Conservation (phyloP, 768 basidiomycete species). For the Pleurotus pulmonarius region DNA sequence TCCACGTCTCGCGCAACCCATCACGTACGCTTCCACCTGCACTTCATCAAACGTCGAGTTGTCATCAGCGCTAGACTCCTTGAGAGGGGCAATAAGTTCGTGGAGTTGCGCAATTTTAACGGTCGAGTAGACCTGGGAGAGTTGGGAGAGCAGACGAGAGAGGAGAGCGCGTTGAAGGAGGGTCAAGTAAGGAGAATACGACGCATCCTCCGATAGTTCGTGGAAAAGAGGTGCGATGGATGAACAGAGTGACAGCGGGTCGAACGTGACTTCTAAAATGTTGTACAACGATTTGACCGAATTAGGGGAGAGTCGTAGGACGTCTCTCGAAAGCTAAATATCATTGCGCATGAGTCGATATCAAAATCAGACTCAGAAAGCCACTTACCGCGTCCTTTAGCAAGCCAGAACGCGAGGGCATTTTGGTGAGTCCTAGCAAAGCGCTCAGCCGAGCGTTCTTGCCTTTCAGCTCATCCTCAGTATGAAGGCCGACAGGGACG, state of each 20-base stretch:
- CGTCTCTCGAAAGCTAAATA: conserved; percentile 71
- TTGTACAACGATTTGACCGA: conserved; percentile 77
- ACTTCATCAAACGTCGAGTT: conserved; percentile 56
- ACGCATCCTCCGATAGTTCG: conserved; percentile 46
- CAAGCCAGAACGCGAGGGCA: conserved; percentile 84
- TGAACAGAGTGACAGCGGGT: conserved; percentile 82
- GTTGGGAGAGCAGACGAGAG: conserved; percentile 84
- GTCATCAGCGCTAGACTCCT: conserved; percentile 45
- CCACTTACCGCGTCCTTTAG: conserved; percentile 80
- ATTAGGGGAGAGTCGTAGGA: conserved; percentile 73
- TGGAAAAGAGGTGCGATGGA: conserved; percentile 77
- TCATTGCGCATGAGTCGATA: background rate
- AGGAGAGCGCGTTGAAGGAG: conserved; percentile 89
- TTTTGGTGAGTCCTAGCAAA: conserved; percentile 76
- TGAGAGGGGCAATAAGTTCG: conserved; percentile 73
- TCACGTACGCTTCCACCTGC: conserved; percentile 86
- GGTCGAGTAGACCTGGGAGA: conserved; percentile 89
- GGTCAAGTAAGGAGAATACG: conserved; percentile 81
- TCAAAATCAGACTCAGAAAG: background rate
- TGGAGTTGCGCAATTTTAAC: conserved; percentile 78
- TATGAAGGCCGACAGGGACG: conserved; percentile 74
- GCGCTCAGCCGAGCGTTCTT: conserved; percentile 79
- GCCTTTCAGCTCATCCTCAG: conserved; percentile 47
- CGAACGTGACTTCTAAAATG: conserved; percentile 89
- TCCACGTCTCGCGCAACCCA: conserved; percentile 85